Base-by-base conservation (phyloP, 768 basidiomycete genomes). In the Rossbeevera mucosa region DNA sequence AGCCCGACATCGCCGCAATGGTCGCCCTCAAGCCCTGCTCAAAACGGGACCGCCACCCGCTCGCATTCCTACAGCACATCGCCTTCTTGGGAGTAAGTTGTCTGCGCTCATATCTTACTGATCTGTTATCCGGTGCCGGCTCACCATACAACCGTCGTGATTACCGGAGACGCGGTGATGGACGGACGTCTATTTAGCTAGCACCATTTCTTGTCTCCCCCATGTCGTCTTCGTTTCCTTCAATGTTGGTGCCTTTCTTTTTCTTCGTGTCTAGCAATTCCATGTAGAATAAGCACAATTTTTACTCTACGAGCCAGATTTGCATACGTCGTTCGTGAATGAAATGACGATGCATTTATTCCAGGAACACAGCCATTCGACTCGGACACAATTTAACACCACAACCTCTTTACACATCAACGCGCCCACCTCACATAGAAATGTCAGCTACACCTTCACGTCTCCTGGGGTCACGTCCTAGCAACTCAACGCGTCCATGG, bases 1-100 rank as follows among this genome's bases (percentile, higher is more conserved):
- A 90, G 87, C 57, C 89, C 89, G 41, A 87, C 88, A 2, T 91
- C 88, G 16, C 89, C 88, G n/a, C 75, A 78, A 43, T 89, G 86
- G 86, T 88, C 88, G 7, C 87, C 88, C 7, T 81, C 86, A 31
- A 90, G 86, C 57, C 88, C 88, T n/a, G 77, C 84, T 5, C 82
- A 85, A 62, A 71, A 76, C 24, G 71, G 72, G 59, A 71, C 74
- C 42, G 58, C 67, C 25, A 60, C 59, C 36, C 75, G 75, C 49
- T 64, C 61, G 38, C 71, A 76, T 52, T 70, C 75, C 4, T 79
- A 79, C 63, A 72, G 66, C 51, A 73, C 75, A 12, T 77, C 75
- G 22, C 78, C 78, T n/a, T 80, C 78, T 5, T 79, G 78, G 78
- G 77, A 79, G 56, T 79, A 59, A 70, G 50, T 54, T 44, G 31